Conservation (phyloP, 768 basidiomycete genomes). For the Boletus vinaceobasis region DNA sequence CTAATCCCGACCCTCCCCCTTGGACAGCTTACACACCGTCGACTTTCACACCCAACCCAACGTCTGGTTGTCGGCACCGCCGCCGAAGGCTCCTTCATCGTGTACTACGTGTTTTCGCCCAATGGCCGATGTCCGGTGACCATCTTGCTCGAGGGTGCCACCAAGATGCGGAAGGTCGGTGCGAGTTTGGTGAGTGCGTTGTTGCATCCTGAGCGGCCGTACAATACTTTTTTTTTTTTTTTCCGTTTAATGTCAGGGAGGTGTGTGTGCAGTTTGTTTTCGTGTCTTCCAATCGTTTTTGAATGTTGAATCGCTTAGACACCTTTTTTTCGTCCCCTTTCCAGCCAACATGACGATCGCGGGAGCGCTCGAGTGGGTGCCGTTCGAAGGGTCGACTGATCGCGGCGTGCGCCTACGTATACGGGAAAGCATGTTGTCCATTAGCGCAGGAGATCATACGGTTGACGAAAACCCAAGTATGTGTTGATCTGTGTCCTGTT, state of each 20-base stretch:
- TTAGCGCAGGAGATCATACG: too few relatives aligned
- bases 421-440: too few relatives aligned
- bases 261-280: conserved; percentile 39
- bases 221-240: too few relatives aligned
- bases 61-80: conserved; percentile 88
- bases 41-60: conserved; percentile 96
- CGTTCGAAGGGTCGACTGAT: conserved; percentile 82
- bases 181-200: conserved; percentile 76
- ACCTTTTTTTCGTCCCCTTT: not conserved
- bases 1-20: not conserved
- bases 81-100: conserved; percentile 87
- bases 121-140: conserved; percentile 90
- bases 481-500: too few relatives aligned
- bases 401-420: too few relatives aligned
- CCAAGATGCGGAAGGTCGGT: conserved; percentile 97
- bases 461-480: too few relatives aligned
- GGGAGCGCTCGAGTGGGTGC: conserved; percentile 66
- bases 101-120: conserved; percentile 94
- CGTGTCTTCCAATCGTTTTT: not conserved
- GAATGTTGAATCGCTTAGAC: not conserved
- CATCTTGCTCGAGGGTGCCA: conserved; percentile 75
- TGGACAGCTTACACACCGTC: conserved; percentile 78
- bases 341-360: conserved; percentile 55
- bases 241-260: conserved; percentile 81
- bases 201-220: conserved; percentile 87